Evolutionary conservation across 768 basidiomycete species (phyloP), one percentile per base, ranked within the genome.

Genomic region (Suillus subaureus): DNA sequence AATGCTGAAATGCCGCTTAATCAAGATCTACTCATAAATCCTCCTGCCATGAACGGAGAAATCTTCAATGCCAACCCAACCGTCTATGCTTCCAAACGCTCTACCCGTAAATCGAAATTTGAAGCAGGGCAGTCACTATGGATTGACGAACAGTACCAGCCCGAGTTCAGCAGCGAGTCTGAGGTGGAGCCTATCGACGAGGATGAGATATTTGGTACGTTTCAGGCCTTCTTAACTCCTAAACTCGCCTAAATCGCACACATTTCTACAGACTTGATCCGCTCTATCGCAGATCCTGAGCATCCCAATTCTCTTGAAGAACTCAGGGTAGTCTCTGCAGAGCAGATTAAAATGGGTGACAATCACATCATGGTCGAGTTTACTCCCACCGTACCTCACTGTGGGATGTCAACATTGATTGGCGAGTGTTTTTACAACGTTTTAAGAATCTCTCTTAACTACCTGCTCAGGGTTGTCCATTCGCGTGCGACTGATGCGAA

Each of bases 301-400:
- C 96, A 99, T 77, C 93, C 95, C 6, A 91, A 90, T 72, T 92
- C 90, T 21, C 84, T 99, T 55, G 97, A 99, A 74, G 94, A 98
- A 73, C 89, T 99, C 11, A 89, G 93, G 28, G 97, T 99, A 43
- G 96, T 99, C 49, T 97, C 94, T 56, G 87, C 89, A 7, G 89
- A 93, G 12, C 96, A 99, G 72, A 89, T 98, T 65, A 78, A 80
- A 15, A 79, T 91, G 45, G 77, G 71, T 40, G 73, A 78, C n/a
- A 91, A 95, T 68, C 84, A 84, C 61, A 82, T 99, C 61, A 81
- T 85, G 42, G 90, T 99, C 68, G 95, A 97, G 73, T 96, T 99
- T 73, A 99, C 97, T 6, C 97, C 97, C 4, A 99, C 97, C 0
- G 94, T 97, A 18, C 97, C 97, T 12, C 96, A 98, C 73, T 99